Evolutionary conservation across 129 eudicot genomes (phyloP).

Genomic region (Cynara cardunculus): DNA sequence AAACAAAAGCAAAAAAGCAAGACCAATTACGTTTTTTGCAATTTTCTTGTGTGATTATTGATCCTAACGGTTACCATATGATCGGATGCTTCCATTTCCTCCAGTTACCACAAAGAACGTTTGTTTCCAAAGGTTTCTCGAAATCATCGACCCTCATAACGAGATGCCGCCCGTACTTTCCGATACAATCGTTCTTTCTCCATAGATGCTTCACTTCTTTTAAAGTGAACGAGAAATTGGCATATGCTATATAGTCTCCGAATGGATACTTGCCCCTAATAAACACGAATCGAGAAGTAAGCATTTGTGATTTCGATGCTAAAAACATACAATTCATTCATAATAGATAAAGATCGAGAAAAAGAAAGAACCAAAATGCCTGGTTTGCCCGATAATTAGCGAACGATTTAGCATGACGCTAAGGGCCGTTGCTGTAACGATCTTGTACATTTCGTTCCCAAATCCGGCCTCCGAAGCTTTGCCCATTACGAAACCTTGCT

Average conservation of each 20-base stretch:
- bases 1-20: too few relatives aligned
- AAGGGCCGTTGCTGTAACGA: conserved; percentile 51
- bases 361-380: conserved; percentile 50
- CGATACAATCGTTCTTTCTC: conserved; percentile 43
- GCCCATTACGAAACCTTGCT: conserved; percentile 47
- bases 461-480: conserved; percentile 62
- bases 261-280: conserved; percentile 50
- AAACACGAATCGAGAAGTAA: conserved; percentile 4
- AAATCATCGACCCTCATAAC: conserved; percentile 54
- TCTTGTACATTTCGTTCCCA: conserved; percentile 63
- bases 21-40: too few relatives aligned
- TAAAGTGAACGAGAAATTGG: conserved; percentile 48
- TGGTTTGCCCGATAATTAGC: conserved; percentile 54
- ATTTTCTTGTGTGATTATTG: background rate
- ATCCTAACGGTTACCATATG: conserved; percentile 41
- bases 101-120: conserved; percentile 62
- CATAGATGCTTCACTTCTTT: conserved; percentile 69
- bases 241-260: conserved; percentile 41
- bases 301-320: background rate
- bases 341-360: conserved; percentile 12
- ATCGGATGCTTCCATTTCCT: conserved; percentile 59
- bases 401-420: conserved; percentile 58
- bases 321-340: background rate
- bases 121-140: conserved; percentile 52
- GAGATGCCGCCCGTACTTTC: conserved; percentile 44